Percentiles rank a stretch among this genome's conserved stretches.
Evolutionary conservation across 2,329 filamentous ascomycete species (phyloP).

Genomic region (Alternaria burnsii): DNA sequence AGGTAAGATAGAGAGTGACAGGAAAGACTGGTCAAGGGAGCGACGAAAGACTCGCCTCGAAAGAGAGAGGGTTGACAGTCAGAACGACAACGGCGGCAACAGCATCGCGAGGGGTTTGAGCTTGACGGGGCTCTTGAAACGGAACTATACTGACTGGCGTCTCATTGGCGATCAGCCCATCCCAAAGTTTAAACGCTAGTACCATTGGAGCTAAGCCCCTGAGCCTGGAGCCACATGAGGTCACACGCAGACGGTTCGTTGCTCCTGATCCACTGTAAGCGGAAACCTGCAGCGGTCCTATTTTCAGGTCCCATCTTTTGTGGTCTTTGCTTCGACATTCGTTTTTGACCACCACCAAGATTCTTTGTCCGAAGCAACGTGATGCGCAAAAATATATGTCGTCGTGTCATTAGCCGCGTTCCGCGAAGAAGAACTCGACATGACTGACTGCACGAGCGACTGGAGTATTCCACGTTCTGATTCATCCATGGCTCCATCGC

Average conservation of each 20-base stretch:
- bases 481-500: neutral
- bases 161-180: constrained; percentile 23
- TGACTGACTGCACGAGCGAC: neutral
- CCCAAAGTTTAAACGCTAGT: constrained; percentile 16
- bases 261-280: constrained; percentile 4
- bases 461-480: neutral
- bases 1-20: constrained; percentile 43
- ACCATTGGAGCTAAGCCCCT: constrained; percentile 15
- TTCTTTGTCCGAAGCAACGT: constrained; percentile 4
- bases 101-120: constrained; percentile 30
- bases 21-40: constrained; percentile 41
- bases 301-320: neutral
- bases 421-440: neutral
- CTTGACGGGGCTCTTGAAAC: constrained; percentile 27
- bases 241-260: constrained; percentile 8
- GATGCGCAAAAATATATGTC: neutral
- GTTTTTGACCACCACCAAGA: neutral
- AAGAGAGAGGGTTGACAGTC: constrained; percentile 28
- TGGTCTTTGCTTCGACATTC: neutral
- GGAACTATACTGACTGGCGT: constrained; percentile 16
- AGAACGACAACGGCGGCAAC: constrained; percentile 18
- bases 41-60: constrained; percentile 40
- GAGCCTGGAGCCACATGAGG: constrained; percentile 18
- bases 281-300: constrained; percentile 3
- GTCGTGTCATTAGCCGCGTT: neutral